Conservation (phyloP, 495 filamentous ascomycete species). For the Penicillium egyptiacum region DNA sequence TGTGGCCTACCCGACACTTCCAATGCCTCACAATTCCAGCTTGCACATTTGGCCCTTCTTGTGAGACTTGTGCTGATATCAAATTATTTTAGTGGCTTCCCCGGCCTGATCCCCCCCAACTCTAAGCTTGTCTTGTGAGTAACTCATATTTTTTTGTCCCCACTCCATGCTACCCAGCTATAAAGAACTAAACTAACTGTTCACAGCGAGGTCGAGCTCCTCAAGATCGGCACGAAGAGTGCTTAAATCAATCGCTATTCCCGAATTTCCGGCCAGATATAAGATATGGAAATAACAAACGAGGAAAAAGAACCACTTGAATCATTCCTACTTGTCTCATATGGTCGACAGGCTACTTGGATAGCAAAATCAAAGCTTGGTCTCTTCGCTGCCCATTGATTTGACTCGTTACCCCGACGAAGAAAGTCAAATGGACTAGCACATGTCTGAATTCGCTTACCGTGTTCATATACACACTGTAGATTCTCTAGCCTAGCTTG, state of each 20-base stretch:
- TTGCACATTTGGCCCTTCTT: not conserved
- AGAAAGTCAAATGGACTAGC: conserved; percentile 2
- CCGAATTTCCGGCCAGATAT: not conserved
- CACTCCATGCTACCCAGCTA: not conserved
- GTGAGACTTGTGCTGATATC: not conserved
- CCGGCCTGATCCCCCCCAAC: conserved; percentile 55
- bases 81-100: conserved; percentile 37
- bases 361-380: conserved; percentile 2
- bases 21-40: not conserved
- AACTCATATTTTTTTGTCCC: not conserved
- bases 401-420: not conserved
- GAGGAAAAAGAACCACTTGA: not conserved
- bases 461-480: not conserved
- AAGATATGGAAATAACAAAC: not conserved
- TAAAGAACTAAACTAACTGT: conserved; percentile 12
- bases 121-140: conserved; percentile 55
- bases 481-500: not conserved
- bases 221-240: conserved; percentile 39
- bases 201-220: conserved; percentile 46
- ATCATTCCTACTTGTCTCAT: conserved; percentile 18
- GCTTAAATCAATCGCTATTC: conserved; percentile 13
- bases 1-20: not conserved
- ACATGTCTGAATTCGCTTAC: not conserved
- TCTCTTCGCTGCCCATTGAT: conserved; percentile 3
- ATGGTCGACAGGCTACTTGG: not conserved